A percentile compares a stretch with the other conserved stretches of the same genome.
phyloP scores from a whole-genome alignment of 208 protist genomes.

The Phytomonas sp. region DNA sequence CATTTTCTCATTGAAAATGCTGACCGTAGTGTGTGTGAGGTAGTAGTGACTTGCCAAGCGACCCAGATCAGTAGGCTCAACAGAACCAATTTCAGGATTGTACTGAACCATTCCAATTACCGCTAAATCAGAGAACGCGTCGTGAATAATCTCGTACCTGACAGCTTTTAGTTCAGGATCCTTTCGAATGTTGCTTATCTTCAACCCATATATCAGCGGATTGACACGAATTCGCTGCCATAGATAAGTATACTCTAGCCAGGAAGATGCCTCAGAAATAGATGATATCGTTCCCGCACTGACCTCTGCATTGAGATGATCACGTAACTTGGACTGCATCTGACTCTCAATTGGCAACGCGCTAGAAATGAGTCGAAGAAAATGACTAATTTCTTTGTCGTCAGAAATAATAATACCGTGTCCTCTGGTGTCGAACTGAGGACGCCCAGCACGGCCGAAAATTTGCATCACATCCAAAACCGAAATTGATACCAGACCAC shows the following conservation, averaged over 20 bases:
- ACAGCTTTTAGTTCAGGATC: conserved; percentile 88
- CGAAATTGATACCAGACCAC: conserved; percentile 93
- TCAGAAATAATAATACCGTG: conserved; percentile 97
- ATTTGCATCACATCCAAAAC: conserved; percentile 99
- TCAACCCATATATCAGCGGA: conserved; percentile 94
- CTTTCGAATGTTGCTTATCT: conserved; percentile 77
- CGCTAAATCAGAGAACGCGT: conserved; percentile 91
- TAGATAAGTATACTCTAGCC: conserved; percentile 98
- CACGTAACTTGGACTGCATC: conserved; percentile 89
- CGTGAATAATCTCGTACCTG: conserved; percentile 94
- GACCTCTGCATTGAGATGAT: conserved; percentile 98
- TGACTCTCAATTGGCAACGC: conserved; percentile 96
- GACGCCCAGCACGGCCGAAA: conserved; percentile 97
- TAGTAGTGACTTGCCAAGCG: conserved; percentile 97
- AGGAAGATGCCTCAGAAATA: conserved; percentile 91
- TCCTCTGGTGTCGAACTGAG: conserved; percentile 97
- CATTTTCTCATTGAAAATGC: conserved; percentile 92
- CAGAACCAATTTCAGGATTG: conserved; percentile 93
- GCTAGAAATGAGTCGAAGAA: conserved; percentile 91
- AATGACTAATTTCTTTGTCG: conserved; percentile 94
- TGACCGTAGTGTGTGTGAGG: conserved; percentile 93
- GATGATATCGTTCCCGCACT: conserved; percentile 96
- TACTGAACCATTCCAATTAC: conserved; percentile 94
- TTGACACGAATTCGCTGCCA: conserved; percentile 96
- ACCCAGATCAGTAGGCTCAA: conserved; percentile 94